Evolutionary conservation across 495 filamentous ascomycete genomes (phyloP), one percentile per base, ranked within the genome.

Genomic region (Daldinia grandis): DNA sequence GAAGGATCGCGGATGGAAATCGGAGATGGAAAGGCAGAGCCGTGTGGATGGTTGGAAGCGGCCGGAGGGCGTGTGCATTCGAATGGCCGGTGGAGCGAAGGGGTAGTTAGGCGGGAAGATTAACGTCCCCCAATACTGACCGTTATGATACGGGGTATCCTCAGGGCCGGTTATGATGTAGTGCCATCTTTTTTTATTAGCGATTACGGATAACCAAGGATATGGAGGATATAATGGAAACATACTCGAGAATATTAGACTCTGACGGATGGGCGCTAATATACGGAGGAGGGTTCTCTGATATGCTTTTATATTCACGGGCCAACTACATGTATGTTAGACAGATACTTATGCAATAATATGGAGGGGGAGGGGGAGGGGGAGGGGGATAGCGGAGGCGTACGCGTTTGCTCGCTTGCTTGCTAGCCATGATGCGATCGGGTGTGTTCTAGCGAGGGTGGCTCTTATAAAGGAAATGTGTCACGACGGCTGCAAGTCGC

Each of bases 151-250:
- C 1, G 95, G 95, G 1, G 95, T 99, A 25, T 91, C 85, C 69
- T 95, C 92, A n/a, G 95, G 95, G 5, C 95, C 96, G 24, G 94
- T 97, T 47, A 99, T 89, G 76, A 98, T 94, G 81, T 97, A 99
- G 82, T 99, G 95, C 95, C 95, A 99, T 85, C 91, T 93, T 64
- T n/a, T 54, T 33, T 33, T 33, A 27, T 66, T 35, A 77, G 69
- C 53, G 49, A n/a, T 27, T 30, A 30, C 12, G 15, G 8, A 17
- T n/a, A 9, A 49, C 5, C 4, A 14, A 54, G 30, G 1, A 19
- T 27, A 27, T n/a, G 3, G 10, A 44, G 17, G 27, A 24, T 15
- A 60, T 38, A 33, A 33, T 30, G 44, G 28, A 49, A 8, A 81
- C 85, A 64, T 78, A 93, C 91, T 99, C 95, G 24, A 99, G 87